Percentiles rank a stretch among this genome's conserved stretches.
phyloP scores from a whole-genome alignment of 2,329 filamentous ascomycete genomes.

The Pezicula neosporulosa region DNA sequence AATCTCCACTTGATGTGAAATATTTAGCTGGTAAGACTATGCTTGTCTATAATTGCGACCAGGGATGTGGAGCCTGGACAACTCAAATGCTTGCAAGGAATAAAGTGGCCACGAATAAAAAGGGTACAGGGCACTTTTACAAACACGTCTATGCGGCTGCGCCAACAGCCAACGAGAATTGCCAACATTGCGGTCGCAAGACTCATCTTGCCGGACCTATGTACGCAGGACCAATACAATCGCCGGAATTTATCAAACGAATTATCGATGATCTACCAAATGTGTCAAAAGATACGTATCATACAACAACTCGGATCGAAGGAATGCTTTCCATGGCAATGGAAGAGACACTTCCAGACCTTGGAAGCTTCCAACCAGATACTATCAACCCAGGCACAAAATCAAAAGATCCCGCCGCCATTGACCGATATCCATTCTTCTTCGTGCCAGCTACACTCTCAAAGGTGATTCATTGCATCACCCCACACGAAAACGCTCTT shows the following conservation, averaged over 20 bases:
- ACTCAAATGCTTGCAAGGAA: conserved; percentile 76
- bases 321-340: conserved; percentile 89
- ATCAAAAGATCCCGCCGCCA: conserved; percentile 51
- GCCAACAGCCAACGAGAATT: conserved; percentile 62
- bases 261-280: conserved; percentile 71
- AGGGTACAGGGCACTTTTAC: conserved; percentile 65
- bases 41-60: conserved; percentile 87
- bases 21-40: conserved; percentile 89
- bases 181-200: conserved; percentile 80
- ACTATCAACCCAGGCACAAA: conserved; percentile 36
- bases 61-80: conserved; percentile 87
- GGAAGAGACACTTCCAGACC: conserved; percentile 55
- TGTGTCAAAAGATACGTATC: conserved; percentile 67
- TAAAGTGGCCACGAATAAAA: conserved; percentile 65
- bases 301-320: conserved; percentile 76
- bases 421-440: conserved; percentile 83
- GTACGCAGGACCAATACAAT: conserved; percentile 90
- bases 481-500: conserved; percentile 75
- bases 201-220: conserved; percentile 91
- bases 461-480: conserved; percentile 73
- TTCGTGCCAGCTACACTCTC: conserved; percentile 73
- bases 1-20: conserved; percentile 82
- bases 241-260: conserved; percentile 73
- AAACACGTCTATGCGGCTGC: conserved; percentile 75
- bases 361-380: conserved; percentile 16